Percentiles rank a stretch among this genome's conserved stretches.
Conservation (phyloP, 2,329 filamentous ascomycete species). For the Myriosclerotinia curreyana region DNA sequence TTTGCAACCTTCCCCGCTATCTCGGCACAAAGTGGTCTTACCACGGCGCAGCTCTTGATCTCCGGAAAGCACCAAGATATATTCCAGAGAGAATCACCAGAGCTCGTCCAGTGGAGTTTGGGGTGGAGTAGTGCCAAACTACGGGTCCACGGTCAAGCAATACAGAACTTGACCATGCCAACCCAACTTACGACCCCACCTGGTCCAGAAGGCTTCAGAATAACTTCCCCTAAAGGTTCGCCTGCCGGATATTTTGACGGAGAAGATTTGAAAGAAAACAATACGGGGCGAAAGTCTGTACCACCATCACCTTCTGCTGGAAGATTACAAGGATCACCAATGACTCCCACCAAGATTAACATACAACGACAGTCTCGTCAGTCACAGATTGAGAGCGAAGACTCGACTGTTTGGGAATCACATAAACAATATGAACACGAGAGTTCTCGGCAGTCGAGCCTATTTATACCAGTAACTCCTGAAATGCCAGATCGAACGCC, state of each 20-base stretch:
- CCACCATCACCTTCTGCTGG: slow-evolving; percentile 32
- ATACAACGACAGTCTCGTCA: slow-evolving; percentile 51
- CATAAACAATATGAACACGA: slow-evolving; percentile 21
- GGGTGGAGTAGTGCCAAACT: slow-evolving; percentile 14
- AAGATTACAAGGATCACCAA: slow-evolving; percentile 50
- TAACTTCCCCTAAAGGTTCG: slow-evolving; percentile 21
- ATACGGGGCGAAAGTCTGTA: slow-evolving; percentile 29
- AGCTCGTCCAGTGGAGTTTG: neutral
- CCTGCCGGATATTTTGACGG: slow-evolving; percentile 23
- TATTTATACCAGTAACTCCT: slow-evolving; percentile 27
- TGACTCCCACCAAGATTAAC: slow-evolving; percentile 56
- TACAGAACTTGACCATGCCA: slow-evolving; percentile 6
- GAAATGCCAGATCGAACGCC: slow-evolving; percentile 35
- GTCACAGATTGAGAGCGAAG: slow-evolving; percentile 48
- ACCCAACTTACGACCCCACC: slow-evolving; percentile 30
- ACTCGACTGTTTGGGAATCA: slow-evolving; percentile 8
- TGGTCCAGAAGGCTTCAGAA: slow-evolving; percentile 25
- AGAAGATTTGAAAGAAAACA: slow-evolving; percentile 31
- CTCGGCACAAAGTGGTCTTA: neutral
- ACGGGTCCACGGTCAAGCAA: slow-evolving; percentile 15
- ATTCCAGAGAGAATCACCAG: slow-evolving; percentile 1
- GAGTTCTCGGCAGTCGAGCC: slow-evolving; percentile 26
- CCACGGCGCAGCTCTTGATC: neutral
- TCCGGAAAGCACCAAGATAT: slow-evolving; percentile 4
- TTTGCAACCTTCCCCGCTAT: neutral